Evolutionary conservation across 176 grass and related monocot genomes (phyloP).

Genomic region (Poa pratensis): DNA sequence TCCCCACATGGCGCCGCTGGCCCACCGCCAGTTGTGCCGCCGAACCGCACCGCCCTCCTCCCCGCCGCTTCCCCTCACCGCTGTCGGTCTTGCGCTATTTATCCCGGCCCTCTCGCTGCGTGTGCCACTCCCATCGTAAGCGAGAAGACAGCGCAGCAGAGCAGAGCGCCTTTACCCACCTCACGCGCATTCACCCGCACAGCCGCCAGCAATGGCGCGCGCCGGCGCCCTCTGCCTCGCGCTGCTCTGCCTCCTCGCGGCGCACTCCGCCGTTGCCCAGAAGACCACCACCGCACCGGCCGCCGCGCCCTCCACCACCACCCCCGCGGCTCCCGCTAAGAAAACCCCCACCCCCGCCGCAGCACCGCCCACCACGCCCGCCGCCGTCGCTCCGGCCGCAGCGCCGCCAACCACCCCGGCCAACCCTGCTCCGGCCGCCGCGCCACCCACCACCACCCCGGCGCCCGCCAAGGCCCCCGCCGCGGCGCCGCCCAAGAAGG

Average conservation of each 20-base stretch:
- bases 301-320: slow-evolving; percentile 24
- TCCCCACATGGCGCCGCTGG: slow-evolving; percentile 38
- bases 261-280: slow-evolving; percentile 48
- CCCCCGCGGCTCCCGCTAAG: slow-evolving; percentile 42
- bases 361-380: background rate
- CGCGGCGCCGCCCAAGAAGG: slow-evolving; percentile 45
- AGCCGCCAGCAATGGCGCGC: slow-evolving; percentile 46
- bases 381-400: slow-evolving; percentile 24
- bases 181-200: background rate
- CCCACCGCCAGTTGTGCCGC: slow-evolving; percentile 58
- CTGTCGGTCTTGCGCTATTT: slow-evolving; percentile 42
- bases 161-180: background rate
- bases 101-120: background rate
- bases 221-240: slow-evolving; percentile 51
- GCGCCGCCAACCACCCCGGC: slow-evolving; percentile 42
- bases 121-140: slow-evolving; percentile 27
- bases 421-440: slow-evolving; percentile 26
- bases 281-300: slow-evolving; percentile 39
- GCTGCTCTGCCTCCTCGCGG: slow-evolving; percentile 56
- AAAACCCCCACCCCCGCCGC: slow-evolving; percentile 42
- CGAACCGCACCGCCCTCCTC: background rate
- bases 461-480: slow-evolving; percentile 41
- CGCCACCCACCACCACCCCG: slow-evolving; percentile 41
- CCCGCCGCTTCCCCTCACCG: slow-evolving; percentile 17
- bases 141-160: background rate